These are phyloP conservation scores for Silene uniflora DNA, from an alignment of 148 eudicot genomes.

Conservation along the genomic window DNA sequence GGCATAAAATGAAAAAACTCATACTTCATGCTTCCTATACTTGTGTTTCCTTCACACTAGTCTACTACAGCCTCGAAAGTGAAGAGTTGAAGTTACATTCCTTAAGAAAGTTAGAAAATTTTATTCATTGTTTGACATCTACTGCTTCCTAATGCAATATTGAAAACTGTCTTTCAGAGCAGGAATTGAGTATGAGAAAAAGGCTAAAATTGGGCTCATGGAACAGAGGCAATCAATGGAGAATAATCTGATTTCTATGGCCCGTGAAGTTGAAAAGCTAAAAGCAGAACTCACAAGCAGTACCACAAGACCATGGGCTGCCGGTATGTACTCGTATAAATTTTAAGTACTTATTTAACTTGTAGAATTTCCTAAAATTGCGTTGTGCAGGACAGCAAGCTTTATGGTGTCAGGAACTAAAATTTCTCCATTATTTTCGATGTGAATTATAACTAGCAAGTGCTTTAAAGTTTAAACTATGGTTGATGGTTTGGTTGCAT, in stretches of 20 bases:
- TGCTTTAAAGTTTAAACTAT: neutral
- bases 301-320: conserved; percentile 61
- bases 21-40: neutral
- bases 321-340: conserved; percentile 43
- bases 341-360: neutral
- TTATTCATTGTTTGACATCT: neutral
- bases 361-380: neutral
- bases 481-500: neutral
- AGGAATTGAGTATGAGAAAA: conserved; percentile 90
- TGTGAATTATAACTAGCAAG: neutral
- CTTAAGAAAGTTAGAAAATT: too few species aligned
- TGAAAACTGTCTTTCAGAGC: conserved; percentile 35
- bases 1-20: neutral
- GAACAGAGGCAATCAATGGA: conserved; percentile 91
- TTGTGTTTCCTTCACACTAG: neutral
- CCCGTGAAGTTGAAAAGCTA: conserved; percentile 92
- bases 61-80: neutral
- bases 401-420: neutral
- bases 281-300: conserved; percentile 64
- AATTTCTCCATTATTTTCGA: neutral
- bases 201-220: conserved; percentile 72
- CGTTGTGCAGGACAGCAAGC: neutral
- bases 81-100: neutral
- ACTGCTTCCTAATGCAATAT: conserved; percentile 6
- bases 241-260: conserved; percentile 82